Conservation (phyloP, 2,329 filamentous ascomycete species). For the Trichoderma hamatum region DNA sequence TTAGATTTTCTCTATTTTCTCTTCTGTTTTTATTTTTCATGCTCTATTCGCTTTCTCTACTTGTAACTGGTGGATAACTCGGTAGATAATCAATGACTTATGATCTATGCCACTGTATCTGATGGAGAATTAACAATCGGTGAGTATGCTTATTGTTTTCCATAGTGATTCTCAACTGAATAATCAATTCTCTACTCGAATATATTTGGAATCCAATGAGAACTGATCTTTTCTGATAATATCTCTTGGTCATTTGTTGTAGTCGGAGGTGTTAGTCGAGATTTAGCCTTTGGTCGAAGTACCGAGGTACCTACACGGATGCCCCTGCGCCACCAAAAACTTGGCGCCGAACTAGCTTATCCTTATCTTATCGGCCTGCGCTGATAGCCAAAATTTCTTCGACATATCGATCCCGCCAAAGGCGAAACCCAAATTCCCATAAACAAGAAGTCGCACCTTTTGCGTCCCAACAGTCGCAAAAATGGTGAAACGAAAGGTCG, state of each 20-base stretch:
- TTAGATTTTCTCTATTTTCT: neutral
- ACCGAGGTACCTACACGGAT: neutral
- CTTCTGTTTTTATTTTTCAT: neutral
- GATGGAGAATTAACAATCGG: neutral
- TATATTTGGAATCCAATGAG: neutral
- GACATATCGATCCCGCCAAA: neutral
- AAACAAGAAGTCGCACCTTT: neutral
- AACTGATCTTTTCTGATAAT: neutral
- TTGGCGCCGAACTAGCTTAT: constrained; percentile 5
- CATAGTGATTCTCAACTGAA: neutral
- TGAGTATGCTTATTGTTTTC: neutral
- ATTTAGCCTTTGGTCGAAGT: too few relatives aligned
- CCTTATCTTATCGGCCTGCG: constrained; percentile 17
- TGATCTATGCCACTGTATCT: too few relatives aligned
- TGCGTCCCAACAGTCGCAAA: constrained; percentile 30
- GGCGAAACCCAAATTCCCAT: neutral
- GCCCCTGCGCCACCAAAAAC: neutral
- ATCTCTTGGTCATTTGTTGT: neutral
- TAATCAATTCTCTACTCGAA: neutral
- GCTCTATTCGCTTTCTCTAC: too few relatives aligned
- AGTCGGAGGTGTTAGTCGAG: too few relatives aligned
- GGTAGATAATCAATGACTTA: too few relatives aligned
- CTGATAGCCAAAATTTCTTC: constrained; percentile 21
- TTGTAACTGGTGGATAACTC: too few relatives aligned
- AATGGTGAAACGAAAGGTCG: constrained; percentile 88